These are phyloP conservation scores for Kappamyces sp. DNA, from an alignment of 192 early-diverging fungal genomes.

Conservation along the genomic window DNA sequence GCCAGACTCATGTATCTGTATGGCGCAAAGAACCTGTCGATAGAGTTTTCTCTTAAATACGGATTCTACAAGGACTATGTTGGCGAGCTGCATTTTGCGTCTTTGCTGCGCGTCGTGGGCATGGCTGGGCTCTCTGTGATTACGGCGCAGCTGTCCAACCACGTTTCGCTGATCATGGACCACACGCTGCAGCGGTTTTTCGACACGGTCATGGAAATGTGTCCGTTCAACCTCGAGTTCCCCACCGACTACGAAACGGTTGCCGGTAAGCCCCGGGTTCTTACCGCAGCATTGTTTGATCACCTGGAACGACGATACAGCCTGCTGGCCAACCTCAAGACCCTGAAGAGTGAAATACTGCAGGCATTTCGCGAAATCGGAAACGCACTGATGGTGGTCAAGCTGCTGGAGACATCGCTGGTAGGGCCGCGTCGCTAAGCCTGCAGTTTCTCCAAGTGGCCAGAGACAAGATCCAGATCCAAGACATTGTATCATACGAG, in stretches of 20 bases:
- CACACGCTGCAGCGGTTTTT: not conserved
- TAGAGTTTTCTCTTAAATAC: conserved; percentile 31
- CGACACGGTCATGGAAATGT: not conserved
- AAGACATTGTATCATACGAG: not conserved
- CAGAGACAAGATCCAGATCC: not conserved
- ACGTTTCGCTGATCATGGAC: conserved; percentile 21
- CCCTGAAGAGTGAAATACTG: conserved; percentile 36
- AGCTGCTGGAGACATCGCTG: conserved; percentile 23
- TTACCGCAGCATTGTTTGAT: not conserved
- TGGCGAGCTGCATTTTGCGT: conserved; percentile 31
- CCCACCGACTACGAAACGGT: not conserved
- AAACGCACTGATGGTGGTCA: conserved; percentile 28
- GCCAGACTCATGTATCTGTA: conserved; percentile 34
- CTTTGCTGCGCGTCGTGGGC: conserved; percentile 23
- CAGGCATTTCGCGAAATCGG: conserved; percentile 43
- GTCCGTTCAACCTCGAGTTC: conserved; percentile 6
- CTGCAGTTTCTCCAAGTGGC: not conserved
- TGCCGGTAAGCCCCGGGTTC: not conserved
- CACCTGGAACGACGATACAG: not conserved
- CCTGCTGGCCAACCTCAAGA: conserved; percentile 24
- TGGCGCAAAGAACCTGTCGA: conserved; percentile 27
- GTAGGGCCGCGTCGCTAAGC: not conserved
- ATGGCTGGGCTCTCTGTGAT: conserved; percentile 28
- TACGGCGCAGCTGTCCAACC: conserved; percentile 26
- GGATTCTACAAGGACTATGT: conserved; percentile 31